Evolutionary conservation across 192 early-diverging fungal genomes (phyloP), one percentile per base, ranked within the genome.

Genomic region (Podila horticola): DNA sequence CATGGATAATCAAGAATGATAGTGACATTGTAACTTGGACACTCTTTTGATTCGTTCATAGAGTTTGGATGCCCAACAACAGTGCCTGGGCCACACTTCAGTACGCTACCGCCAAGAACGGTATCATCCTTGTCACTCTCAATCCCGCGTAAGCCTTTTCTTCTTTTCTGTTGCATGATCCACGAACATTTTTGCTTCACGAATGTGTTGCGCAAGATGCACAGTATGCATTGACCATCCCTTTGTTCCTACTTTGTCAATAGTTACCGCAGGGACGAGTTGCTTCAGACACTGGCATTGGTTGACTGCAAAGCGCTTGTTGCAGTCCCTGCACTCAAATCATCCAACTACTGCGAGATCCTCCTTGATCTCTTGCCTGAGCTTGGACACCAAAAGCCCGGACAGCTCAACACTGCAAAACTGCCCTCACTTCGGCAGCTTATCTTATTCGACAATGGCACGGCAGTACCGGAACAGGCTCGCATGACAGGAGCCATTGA

Each of bases 41-140:
- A 55, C 19, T 24, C 52, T 12, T 55, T 52, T 17, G 20, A 24
- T 17, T n/a, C n/a, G 50, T 51, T 7, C 48, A 50, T 33, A 81
- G 87, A 3, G 76, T 88, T 26, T 88, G 75, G 72, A 84, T 84
- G 83, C 85, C 85, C 30, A 88, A 88, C 70, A 84, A 84, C 67
- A 74, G 71, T 36, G 87, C 75, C 15, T 88, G 85, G 85, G 66
- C 79, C 8, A 81, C 84, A 13, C 49, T 85, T 5, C 87, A 88
- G 61, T 88, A 88, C 60, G 87, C 87, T 20, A 88, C 87, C 7
- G 82, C 83, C 24, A 84, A 86, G 64, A 68, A 79, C 10, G 87
- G 87, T 8, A 81, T 86, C 45, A 85, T 88, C 67, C 71, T 88
- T n/a, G 85, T 84, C 15, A 84, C 85, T 28, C 74, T 88, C 38